phyloP scores from a whole-genome alignment of 805 yeast species.

The Metschnikowia chrysomelidarum region DNA sequence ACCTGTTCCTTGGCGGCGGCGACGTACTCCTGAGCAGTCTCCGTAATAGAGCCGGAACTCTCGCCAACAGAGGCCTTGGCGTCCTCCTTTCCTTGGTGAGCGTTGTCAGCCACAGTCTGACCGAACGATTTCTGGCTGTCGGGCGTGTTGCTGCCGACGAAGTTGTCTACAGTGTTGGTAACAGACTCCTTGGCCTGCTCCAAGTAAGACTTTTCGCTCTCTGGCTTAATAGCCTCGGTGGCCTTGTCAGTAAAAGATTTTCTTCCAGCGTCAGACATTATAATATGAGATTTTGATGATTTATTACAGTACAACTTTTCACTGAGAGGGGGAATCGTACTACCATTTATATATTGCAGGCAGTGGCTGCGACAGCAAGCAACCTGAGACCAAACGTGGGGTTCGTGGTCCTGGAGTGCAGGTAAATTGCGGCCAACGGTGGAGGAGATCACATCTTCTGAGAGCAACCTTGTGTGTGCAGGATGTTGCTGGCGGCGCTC shows the following conservation, averaged over 20 bases:
- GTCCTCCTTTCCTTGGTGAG: conserved; percentile 54
- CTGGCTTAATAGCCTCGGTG: conserved; percentile 67
- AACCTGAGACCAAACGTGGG: too few species aligned
- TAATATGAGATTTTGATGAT: neutral
- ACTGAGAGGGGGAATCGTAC: neutral
- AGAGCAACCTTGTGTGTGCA: too few species aligned
- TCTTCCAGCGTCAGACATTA: conserved; percentile 59
- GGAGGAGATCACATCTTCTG: too few species aligned
- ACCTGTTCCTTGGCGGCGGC: conserved; percentile 56
- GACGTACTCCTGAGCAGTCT: conserved; percentile 46
- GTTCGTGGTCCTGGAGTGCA: conserved; percentile 7
- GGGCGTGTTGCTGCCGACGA: conserved; percentile 59
- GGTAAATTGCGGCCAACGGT: neutral
- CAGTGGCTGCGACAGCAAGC: too few species aligned
- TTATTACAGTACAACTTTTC: neutral
- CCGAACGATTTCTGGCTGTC: conserved; percentile 63
- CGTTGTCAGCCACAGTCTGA: conserved; percentile 67
- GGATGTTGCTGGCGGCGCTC: too few species aligned
- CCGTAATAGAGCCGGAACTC: conserved; percentile 31
- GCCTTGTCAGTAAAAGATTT: conserved; percentile 70
- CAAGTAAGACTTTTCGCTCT: conserved; percentile 58
- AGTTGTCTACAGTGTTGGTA: conserved; percentile 65
- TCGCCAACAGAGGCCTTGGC: conserved; percentile 34
- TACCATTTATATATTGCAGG: conserved; percentile 8
- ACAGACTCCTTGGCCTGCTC: conserved; percentile 71